Conservation (phyloP, 78 protist species). For the Diacronema lutheri region DNA sequence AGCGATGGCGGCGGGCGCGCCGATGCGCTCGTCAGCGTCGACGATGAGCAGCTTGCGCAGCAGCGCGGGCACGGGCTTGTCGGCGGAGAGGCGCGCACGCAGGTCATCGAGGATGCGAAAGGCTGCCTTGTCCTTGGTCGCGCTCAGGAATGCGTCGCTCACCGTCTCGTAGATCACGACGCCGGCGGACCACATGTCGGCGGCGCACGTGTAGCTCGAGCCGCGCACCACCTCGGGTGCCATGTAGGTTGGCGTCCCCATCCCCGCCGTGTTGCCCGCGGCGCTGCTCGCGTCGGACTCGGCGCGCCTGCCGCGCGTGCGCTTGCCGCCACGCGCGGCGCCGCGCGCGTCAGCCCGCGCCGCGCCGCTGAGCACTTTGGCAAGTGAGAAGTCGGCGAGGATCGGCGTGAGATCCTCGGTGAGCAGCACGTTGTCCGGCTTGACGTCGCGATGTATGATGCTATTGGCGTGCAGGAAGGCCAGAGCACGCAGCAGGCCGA, state of each 20-base stretch:
- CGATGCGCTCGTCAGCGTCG: not conserved
- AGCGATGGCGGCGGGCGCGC: not conserved
- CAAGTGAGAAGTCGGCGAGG: conserved; percentile 22
- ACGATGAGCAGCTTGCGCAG: not conserved
- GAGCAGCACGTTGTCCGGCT: conserved; percentile 30
- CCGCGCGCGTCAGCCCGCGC: too few species aligned
- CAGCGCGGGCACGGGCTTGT: not conserved
- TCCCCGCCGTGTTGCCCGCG: not conserved
- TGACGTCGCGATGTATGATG: conserved; percentile 39
- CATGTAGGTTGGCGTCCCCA: conserved; percentile 30
- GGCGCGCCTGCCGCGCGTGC: too few species aligned
- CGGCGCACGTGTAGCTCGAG: not conserved
- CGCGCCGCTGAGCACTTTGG: not conserved
- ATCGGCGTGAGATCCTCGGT: not conserved
- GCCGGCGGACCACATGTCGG: not conserved
- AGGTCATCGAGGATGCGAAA: not conserved
- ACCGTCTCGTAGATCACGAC: not conserved
- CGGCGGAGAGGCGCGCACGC: not conserved
- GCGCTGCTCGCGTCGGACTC: not conserved
- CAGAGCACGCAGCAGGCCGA: not conserved
- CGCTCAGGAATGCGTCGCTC: not conserved
- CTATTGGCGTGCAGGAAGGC: not conserved
- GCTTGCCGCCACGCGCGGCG: too few species aligned
- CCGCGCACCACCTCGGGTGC: conserved; percentile 34
- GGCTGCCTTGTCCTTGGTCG: not conserved